phyloP scores from a whole-genome alignment of 441 rosid genomes.

The Pelargonium citronellum region DNA sequence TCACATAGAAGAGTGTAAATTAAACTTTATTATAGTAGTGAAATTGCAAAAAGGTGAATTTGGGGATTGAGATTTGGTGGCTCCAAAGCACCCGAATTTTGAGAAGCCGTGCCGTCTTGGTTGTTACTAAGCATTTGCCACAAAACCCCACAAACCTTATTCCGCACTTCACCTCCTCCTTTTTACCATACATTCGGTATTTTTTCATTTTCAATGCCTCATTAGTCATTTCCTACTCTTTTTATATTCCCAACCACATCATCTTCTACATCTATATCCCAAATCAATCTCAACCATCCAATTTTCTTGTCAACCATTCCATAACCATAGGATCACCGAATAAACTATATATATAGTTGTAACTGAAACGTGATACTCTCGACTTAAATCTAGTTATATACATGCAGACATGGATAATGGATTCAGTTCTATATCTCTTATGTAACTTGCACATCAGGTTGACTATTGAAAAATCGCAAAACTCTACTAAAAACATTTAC shows the following conservation, averaged over 20 bases:
- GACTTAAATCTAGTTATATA: too few relatives aligned
- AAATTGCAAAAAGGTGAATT: slow-evolving; percentile 17
- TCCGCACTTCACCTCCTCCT: slow-evolving; percentile 36
- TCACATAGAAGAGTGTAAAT: neutral
- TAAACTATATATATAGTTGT: too few relatives aligned
- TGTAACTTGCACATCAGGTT: too few relatives aligned
- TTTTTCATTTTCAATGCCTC: neutral
- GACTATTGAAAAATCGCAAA: too few relatives aligned
- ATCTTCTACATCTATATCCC: slow-evolving; percentile 7
- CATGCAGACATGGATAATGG: too few relatives aligned
- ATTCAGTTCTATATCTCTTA: too few relatives aligned
- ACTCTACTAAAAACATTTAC: too few relatives aligned
- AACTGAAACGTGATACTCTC: neutral
- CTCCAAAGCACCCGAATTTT: slow-evolving; percentile 30
- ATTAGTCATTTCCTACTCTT: neutral
- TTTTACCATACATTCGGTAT: neutral
- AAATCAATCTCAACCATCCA: slow-evolving; percentile 9
- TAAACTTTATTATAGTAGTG: slow-evolving; percentile 1
- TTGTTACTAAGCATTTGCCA: slow-evolving; percentile 22
- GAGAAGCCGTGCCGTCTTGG: slow-evolving; percentile 68
- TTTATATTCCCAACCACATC: neutral
- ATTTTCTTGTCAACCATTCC: slow-evolving; percentile 6
- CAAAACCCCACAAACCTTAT: slow-evolving; percentile 30
- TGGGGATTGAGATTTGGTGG: too few relatives aligned
- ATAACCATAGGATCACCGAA: too few relatives aligned